These are phyloP conservation scores for Maudiozyma pseudohumilis DNA, from an alignment of 805 yeast genomes.

Conservation along the genomic window DNA sequence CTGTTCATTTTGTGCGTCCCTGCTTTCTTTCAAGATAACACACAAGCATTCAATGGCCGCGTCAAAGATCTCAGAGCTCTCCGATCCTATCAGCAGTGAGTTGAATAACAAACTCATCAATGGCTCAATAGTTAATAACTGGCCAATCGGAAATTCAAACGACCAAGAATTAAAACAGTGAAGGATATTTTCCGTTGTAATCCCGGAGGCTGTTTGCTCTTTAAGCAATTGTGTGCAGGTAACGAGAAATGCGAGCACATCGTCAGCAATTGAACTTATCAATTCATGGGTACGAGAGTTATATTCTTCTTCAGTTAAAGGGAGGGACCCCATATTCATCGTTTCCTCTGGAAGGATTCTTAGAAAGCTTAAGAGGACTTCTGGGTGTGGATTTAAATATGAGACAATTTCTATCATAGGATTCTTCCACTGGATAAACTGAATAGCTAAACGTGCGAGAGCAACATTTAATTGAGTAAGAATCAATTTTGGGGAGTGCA, in stretches of 20 bases:
- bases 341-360: constrained; percentile 88
- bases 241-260: constrained; percentile 54
- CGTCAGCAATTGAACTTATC: constrained; percentile 55
- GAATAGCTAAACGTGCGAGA: constrained; percentile 72
- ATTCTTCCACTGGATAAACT: constrained; percentile 59
- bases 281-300: constrained; percentile 51
- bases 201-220: constrained; percentile 12
- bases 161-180: constrained; percentile 88
- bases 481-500: constrained; percentile 49
- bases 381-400: constrained; percentile 31
- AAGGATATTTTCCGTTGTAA: constrained; percentile 36
- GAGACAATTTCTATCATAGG: constrained; percentile 61
- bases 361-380: constrained; percentile 62
- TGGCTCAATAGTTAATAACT: constrained; percentile 53
- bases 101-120: constrained; percentile 60
- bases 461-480: constrained; percentile 77
- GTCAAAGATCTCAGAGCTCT: constrained; percentile 51
- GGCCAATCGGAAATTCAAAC: constrained; percentile 67
- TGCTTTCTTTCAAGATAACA: constrained; percentile 70
- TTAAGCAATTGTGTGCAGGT: constrained; percentile 29
- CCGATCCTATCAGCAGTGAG: constrained; percentile 39
- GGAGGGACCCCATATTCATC: constrained; percentile 62
- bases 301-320: constrained; percentile 76
- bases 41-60: constrained; percentile 80
- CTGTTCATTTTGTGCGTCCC: constrained; percentile 57